Evolutionary conservation across 768 basidiomycete genomes (phyloP), one percentile per base, ranked within the genome.

Genomic region (Tricholomella constricta): DNA sequence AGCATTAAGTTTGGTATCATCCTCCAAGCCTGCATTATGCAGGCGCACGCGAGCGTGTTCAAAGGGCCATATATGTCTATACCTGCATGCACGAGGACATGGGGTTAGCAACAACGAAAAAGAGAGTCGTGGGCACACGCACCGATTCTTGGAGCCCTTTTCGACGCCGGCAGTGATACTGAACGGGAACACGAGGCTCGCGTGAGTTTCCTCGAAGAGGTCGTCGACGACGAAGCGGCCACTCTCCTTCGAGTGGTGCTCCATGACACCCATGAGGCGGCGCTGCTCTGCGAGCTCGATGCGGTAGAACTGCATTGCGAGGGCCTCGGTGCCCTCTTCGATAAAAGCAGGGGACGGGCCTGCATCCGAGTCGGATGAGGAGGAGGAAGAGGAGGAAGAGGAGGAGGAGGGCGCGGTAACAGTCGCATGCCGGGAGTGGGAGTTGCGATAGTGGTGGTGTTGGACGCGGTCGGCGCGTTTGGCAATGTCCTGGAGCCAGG

Each of bases 1-100:
- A 29, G 6, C 11, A 11, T 29, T 6, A 6, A 11, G 11, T 29
- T 29, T n/a, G n/a, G 38, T 40, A 12, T 10, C 35, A 4, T 47
- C 22, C 12, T 48, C 54, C 26, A 62, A 58, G 44, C 52, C 61
- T 35, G 61, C 60, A 31, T 70, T 65, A 51, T 78, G 74, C 47
- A 98, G 75, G 42, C 87, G 80, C 4, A 98, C 94, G 34, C 96
- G 86, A 19, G 95, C 89, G 63, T 95, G 93, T 65, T 96, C 94
- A 58, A 94, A 98, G 0, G 96, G 96, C 92, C 94, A 98, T 52
- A 98, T 97, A 66, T 98, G 89, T 54, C 89, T 87, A 72, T 97
- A 98, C 56, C 93, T 94, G 57, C 27, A 44, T n/a, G n/a, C n/a
- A n/a, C n/a, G n/a, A n/a, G n/a, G n/a, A n/a, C n/a, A n/a, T 12